These are phyloP conservation scores for Arthonia radiata DNA, from an alignment of 495 filamentous ascomycete genomes.

Conservation along the genomic window DNA sequence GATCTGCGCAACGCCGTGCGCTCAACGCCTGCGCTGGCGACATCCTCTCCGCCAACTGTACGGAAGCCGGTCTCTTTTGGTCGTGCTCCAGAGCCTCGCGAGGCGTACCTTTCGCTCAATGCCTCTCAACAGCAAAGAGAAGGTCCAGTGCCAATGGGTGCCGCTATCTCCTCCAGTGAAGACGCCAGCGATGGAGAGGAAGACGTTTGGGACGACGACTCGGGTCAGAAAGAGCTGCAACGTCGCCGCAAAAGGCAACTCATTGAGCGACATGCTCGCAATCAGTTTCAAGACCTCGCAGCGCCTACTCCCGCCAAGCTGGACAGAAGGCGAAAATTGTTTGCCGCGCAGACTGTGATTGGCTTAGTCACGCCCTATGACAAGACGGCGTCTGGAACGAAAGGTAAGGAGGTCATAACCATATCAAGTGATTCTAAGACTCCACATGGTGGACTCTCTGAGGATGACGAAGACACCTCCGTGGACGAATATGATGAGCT, in stretches of 20 bases:
- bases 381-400: not conserved
- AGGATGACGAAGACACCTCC: not conserved
- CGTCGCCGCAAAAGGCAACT: not conserved
- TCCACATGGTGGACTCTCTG: not conserved
- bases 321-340: not conserved
- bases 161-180: no score
- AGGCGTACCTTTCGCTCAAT: no score
- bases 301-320: not conserved
- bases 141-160: no score
- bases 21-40: conserved; percentile 10
- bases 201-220: not conserved
- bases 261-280: not conserved
- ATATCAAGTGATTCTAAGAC: no score
- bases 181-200: no score
- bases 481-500: not conserved
- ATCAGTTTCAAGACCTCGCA: not conserved
- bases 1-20: conserved; percentile 8
- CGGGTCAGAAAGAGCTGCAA: not conserved
- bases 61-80: no score
- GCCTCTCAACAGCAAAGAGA: no score
- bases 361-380: no score
- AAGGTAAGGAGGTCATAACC: not conserved
- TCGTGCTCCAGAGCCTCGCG: no score
- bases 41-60: conserved; percentile 16
- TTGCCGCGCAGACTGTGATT: no score